A percentile compares a stretch with the other conserved stretches of the same genome.
Evolutionary conservation across 2,329 filamentous ascomycete genomes (phyloP).

Genomic region (Colletotrichum siamense): DNA sequence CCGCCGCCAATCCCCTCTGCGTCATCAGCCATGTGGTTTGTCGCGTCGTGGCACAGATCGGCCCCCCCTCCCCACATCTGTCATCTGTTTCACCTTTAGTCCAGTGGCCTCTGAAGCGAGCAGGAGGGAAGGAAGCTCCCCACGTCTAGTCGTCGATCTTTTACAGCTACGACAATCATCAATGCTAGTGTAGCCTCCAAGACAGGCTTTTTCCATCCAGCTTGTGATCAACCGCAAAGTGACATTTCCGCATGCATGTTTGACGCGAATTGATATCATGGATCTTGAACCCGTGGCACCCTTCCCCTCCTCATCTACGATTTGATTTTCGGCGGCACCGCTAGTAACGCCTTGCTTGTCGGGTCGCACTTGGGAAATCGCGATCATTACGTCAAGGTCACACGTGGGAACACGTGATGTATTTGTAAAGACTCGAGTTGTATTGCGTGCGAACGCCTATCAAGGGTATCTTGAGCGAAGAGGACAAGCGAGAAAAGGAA

Average conservation of each 20-base stretch:
- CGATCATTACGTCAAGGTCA: constrained; percentile 7
- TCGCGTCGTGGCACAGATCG: constrained; percentile 10
- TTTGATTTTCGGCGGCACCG: neutral
- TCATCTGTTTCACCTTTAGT: constrained; percentile 18
- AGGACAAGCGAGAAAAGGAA: neutral
- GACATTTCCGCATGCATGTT: neutral
- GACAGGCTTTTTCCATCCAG: neutral
- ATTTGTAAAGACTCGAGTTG: neutral
- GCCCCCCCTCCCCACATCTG: constrained; percentile 10
- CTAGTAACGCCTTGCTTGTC: neutral
- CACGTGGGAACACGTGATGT: neutral
- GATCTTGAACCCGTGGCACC: neutral
- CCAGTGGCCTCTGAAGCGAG: neutral
- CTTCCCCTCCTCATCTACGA: neutral
- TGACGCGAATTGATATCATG: constrained; percentile 8
- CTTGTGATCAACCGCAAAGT: neutral
- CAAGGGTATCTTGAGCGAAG: neutral
- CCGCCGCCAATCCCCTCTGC: neutral
- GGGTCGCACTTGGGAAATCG: neutral
- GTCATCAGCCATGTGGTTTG: constrained; percentile 17
- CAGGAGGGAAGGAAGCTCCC: neutral
- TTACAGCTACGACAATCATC: neutral
- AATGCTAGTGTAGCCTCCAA: neutral
- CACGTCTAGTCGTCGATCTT: neutral
- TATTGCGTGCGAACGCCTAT: neutral